Conservation (phyloP, 805 yeast genomes). For the Ogataea minuta region DNA sequence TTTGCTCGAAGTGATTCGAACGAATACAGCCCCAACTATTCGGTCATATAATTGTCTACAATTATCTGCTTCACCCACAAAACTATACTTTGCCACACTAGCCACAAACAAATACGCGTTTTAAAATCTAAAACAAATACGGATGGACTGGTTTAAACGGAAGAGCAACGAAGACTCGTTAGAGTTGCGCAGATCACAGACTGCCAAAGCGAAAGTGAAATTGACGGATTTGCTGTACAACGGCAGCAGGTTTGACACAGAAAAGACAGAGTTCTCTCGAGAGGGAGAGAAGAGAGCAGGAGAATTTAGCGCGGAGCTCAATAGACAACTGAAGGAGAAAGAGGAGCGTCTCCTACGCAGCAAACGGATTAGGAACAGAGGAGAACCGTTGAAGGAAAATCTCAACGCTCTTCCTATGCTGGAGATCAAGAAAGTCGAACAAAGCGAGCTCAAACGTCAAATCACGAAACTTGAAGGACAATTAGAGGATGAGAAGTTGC, state of each 20-base stretch:
- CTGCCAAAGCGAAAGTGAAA: conserved; percentile 15
- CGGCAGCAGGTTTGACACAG: conserved; percentile 10
- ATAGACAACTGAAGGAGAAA: conserved; percentile 20
- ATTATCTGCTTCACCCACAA: not conserved
- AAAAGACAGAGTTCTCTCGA: conserved; percentile 7
- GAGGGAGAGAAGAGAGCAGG: conserved; percentile 16
- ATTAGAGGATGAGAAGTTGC: conserved; percentile 6
- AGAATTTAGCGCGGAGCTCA: conserved; percentile 18
- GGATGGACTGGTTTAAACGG: conserved; percentile 10
- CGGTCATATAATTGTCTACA: no score
- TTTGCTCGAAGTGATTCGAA: no score
- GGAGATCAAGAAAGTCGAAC: conserved; percentile 12
- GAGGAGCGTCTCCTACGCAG: conserved; percentile 16
- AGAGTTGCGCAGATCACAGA: conserved; percentile 17
- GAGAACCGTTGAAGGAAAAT: conserved; percentile 5
- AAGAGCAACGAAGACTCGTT: conserved; percentile 18
- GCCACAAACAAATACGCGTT: conserved; percentile 5
- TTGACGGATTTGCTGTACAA: conserved; percentile 17
- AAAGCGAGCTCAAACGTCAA: conserved; percentile 8
- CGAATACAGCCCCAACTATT: no score
- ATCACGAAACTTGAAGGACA: conserved; percentile 6
- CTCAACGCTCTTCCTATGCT: conserved; percentile 1
- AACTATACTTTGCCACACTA: not conserved
- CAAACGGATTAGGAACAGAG: conserved; percentile 9
- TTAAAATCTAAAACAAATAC: conserved; percentile 8